A percentile compares a stretch with the other conserved stretches of the same genome.
These are phyloP conservation scores for Botrytis fabae DNA, from an alignment of 2,329 filamentous ascomycete genomes.

Conservation along the genomic window DNA sequence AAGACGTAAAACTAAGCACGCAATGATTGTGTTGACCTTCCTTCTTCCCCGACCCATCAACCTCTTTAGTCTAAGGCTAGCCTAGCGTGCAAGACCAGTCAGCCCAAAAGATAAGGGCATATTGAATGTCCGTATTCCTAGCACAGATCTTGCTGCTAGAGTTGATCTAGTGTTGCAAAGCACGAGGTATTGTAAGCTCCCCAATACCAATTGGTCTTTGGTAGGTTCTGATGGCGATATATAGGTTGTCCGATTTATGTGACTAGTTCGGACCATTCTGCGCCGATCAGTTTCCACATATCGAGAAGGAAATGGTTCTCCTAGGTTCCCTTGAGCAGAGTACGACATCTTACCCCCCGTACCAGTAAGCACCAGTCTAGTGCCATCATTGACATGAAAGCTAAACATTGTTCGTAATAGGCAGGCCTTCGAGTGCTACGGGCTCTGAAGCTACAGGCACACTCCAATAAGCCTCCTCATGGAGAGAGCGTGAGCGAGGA, in stretches of 20 bases:
- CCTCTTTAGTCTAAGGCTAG: background rate
- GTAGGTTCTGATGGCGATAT: background rate
- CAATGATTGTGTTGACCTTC: background rate
- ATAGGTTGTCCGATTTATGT: no score
- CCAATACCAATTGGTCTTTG: background rate
- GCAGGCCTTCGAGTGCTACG: background rate
- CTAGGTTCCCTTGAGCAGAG: background rate
- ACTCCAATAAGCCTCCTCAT: background rate
- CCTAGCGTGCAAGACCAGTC: background rate
- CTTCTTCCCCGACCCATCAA: background rate
- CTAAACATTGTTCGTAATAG: background rate
- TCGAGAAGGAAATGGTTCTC: background rate
- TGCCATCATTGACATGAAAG: background rate
- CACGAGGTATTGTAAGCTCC: background rate
- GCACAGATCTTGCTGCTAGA: background rate
- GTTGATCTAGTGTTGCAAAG: background rate
- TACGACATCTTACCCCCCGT: background rate
- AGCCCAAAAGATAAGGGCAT: background rate
- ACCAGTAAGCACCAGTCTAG: background rate
- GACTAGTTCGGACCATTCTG: background rate
- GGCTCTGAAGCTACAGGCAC: background rate
- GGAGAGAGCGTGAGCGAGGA: background rate
- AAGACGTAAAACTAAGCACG: background rate
- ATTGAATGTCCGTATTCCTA: background rate
- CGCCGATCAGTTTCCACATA: background rate